These are phyloP conservation scores for Hypericum androsaemum DNA, from an alignment of 345 rosid species.

Conservation along the genomic window DNA sequence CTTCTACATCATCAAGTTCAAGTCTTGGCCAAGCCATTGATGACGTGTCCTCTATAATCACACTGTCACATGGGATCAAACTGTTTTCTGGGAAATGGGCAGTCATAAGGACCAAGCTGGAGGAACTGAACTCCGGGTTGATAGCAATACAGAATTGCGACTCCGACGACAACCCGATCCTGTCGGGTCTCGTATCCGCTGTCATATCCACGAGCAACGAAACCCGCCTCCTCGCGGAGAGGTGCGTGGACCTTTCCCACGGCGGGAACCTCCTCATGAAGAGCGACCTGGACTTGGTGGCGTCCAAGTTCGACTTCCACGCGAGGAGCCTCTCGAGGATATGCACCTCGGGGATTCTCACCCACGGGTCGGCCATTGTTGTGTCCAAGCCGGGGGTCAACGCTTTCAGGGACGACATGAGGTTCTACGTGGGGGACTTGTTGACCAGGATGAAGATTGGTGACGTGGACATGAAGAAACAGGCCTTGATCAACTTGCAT, in stretches of 20 bases:
- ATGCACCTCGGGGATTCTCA: slow-evolving; percentile 49
- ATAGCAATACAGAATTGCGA: slow-evolving; percentile 43
- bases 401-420: slow-evolving; percentile 72
- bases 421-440: slow-evolving; percentile 72
- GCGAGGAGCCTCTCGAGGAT: slow-evolving; percentile 47
- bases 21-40: slow-evolving; percentile 40
- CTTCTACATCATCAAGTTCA: slow-evolving; percentile 10
- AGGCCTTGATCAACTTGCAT: slow-evolving; percentile 50
- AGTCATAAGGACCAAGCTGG: slow-evolving; percentile 53
- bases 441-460: slow-evolving; percentile 90
- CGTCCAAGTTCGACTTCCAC: slow-evolving; percentile 43
- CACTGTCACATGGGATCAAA: slow-evolving; percentile 53
- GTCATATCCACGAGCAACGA: slow-evolving; percentile 33
- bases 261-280: slow-evolving; percentile 96
- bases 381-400: slow-evolving; percentile 59
- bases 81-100: slow-evolving; percentile 80
- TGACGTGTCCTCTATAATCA: slow-evolving; percentile 49
- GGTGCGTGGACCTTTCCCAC: slow-evolving; percentile 62
- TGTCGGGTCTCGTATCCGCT: slow-evolving; percentile 37
- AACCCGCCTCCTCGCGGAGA: slow-evolving; percentile 54
- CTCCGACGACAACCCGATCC: slow-evolving; percentile 36
- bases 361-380: slow-evolving; percentile 63
- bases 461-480: slow-evolving; percentile 69
- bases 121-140: slow-evolving; percentile 57
- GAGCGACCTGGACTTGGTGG: slow-evolving; percentile 70